Base-by-base conservation (phyloP, 495 filamentous ascomycete species). In the Trichoderma gamsii region DNA sequence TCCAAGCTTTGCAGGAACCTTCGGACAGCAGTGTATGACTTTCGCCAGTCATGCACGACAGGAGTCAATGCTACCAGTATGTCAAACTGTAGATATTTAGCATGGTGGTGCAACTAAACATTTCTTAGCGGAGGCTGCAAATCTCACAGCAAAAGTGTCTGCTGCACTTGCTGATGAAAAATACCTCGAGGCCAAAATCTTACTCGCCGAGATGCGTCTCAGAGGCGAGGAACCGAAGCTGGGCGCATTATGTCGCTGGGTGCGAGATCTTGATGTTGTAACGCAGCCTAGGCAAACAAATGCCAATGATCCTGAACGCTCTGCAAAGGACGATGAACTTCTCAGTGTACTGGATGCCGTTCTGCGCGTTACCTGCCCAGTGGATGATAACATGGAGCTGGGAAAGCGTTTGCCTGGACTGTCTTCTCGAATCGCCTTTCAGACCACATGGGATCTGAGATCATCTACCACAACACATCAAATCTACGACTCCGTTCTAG, bases 231-330 rank as follows among this genome's bases (percentile, higher is more conserved):
- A 71, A 25, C 80, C 79, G 13, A 81, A 81, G 63, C 72, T 83
- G 9, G 81, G 81, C 5, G 78, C 81, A 1, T 72, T 84, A 12
- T 81, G 79, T 67, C 74, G 81, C 49, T 84, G 81, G 81, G 81
- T 84, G 41, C 71, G 81, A 63, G 81, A 83, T 65, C 73, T 82
- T 29, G 81, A 84, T 69, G 78, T 80, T 41, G 77, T 81, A 61
- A 81, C 77, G 71, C 74, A 70, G 18, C 52, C 70, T 16, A 64
- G 67, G 15, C 56, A 21, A 11, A 49, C 16, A 11, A 64, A 16
- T n/a, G 44, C 38, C 27, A 66, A 64, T 15, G 41, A 32, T 13
- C 43, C 51, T 4, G 51, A 67, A 13, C 71, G 72, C 0, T 70
- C 16, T 13, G 64, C 66, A 49, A 69, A 68, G 43, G 76, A 78